A percentile compares a stretch with the other conserved stretches of the same genome.
Conservation (phyloP, 257 asterid genomes). For the Cynanchum wilfordii region DNA sequence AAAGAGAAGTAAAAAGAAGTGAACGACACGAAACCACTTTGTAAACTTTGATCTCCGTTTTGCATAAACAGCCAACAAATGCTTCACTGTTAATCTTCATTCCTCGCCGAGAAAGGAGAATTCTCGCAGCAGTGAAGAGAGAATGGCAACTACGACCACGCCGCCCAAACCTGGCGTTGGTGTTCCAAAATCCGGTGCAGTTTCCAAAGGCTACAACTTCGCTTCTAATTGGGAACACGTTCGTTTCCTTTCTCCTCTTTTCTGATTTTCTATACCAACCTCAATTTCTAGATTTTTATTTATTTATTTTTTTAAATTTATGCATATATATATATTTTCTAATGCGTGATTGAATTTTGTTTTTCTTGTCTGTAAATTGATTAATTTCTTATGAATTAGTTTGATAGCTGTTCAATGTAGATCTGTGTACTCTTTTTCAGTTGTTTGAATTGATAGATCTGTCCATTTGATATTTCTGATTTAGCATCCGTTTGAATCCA, state of each 20-base stretch:
- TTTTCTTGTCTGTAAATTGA: background rate
- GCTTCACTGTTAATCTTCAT: background rate
- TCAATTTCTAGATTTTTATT: background rate
- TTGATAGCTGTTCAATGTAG: slow-evolving; percentile 1
- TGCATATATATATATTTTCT: too few species aligned
- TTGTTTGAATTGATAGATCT: background rate
- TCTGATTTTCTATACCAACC: background rate
- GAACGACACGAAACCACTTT: too few species aligned
- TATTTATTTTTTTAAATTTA: too few species aligned
- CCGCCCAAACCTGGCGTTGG: slow-evolving; percentile 33
- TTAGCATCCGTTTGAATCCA: background rate
- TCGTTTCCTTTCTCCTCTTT: background rate
- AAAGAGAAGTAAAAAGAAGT: too few species aligned
- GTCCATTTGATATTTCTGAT: background rate
- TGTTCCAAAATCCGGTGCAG: slow-evolving; percentile 71
- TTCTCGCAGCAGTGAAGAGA: background rate
- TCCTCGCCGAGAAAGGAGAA: background rate
- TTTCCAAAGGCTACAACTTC: slow-evolving; percentile 88
- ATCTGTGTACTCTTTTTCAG: background rate
- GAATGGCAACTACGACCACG: slow-evolving; percentile 42
- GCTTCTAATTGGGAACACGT: slow-evolving; percentile 99
- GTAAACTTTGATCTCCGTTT: too few species aligned
- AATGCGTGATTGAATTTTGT: background rate
- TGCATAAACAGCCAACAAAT: background rate
- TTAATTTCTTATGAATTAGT: background rate